Conservation (phyloP, 352 stramenopile species). For the Saprolegnia parasitica region DNA sequence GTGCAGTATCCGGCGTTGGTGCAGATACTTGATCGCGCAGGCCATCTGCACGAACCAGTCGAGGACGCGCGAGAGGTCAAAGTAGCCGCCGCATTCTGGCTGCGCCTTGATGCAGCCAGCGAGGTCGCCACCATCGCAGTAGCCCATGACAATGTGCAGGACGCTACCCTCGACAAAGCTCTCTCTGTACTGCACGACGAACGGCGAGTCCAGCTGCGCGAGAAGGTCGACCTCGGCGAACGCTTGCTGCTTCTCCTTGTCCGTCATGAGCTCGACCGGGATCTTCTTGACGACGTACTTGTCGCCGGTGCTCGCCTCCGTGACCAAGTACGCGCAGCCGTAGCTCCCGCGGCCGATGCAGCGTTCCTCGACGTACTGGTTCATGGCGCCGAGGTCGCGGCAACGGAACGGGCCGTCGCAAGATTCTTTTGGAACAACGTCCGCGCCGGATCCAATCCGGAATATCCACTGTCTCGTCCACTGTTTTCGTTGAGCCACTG, state of each 20-base stretch:
- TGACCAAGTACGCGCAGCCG: conserved; percentile 66
- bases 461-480: background rate
- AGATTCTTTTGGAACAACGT: conserved; percentile 2
- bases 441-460: background rate
- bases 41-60: conserved; percentile 93
- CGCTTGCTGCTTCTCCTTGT: conserved; percentile 71
- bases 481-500: too few species aligned
- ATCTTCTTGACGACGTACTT: conserved; percentile 84
- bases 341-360: conserved; percentile 78
- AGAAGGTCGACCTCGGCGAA: conserved; percentile 88
- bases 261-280: conserved; percentile 71
- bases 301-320: conserved; percentile 36
- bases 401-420: background rate
- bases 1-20: conserved; percentile 87
- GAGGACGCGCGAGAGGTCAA: conserved; percentile 57
- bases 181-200: conserved; percentile 94
- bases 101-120: conserved; percentile 56
- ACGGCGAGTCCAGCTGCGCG: conserved; percentile 87
- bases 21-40: conserved; percentile 92
- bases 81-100: conserved; percentile 38
- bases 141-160: conserved; percentile 94
- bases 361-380: conserved; percentile 70
- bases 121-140: conserved; percentile 90
- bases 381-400: conserved; percentile 35
- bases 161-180: conserved; percentile 75